A percentile compares a stretch with the other conserved stretches of the same genome.
These are phyloP conservation scores for Phytophthora pinifolia DNA, from an alignment of 352 stramenopile species.

Conservation along the genomic window DNA sequence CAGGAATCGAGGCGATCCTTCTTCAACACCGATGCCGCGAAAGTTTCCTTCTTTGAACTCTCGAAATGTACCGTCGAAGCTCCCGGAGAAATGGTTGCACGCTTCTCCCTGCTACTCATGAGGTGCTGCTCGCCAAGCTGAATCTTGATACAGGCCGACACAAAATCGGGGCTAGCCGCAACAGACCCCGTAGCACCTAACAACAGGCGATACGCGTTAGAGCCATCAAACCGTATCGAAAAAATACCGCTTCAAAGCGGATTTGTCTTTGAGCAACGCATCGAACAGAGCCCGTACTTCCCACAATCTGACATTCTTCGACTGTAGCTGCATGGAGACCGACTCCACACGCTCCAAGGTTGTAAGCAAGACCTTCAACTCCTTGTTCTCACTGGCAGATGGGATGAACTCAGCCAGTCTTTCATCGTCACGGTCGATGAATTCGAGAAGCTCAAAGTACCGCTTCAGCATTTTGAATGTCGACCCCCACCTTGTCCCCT, in stretches of 20 bases:
- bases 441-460: slow-evolving; percentile 11
- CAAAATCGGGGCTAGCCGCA: slow-evolving; percentile 3
- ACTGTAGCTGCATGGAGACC: slow-evolving; percentile 5
- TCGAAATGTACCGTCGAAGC: background rate
- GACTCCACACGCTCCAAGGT: background rate
- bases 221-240: background rate
- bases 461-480: slow-evolving; percentile 9
- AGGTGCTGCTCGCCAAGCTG: slow-evolving; percentile 6
- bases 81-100: background rate
- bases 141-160: slow-evolving; percentile 7
- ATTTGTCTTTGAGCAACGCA: slow-evolving; percentile 6
- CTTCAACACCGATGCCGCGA: background rate
- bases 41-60: slow-evolving; percentile 1
- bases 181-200: slow-evolving; percentile 2
- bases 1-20: slow-evolving; percentile 1
- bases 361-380: background rate
- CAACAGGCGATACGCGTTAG: background rate
- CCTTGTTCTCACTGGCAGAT: slow-evolving; percentile 4
- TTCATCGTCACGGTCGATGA: slow-evolving; percentile 12
- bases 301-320: background rate
- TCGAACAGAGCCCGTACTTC: slow-evolving; percentile 7
- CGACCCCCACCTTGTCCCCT: slow-evolving; percentile 8
- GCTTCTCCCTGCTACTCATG: slow-evolving; percentile 9
- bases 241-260: slow-evolving; percentile 1
- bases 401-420: slow-evolving; percentile 8